A percentile compares a stretch with the other conserved stretches of the same genome.
These are phyloP conservation scores for Orbilia oligospora DNA, from an alignment of 2,329 filamentous ascomycete genomes.

Conservation along the genomic window DNA sequence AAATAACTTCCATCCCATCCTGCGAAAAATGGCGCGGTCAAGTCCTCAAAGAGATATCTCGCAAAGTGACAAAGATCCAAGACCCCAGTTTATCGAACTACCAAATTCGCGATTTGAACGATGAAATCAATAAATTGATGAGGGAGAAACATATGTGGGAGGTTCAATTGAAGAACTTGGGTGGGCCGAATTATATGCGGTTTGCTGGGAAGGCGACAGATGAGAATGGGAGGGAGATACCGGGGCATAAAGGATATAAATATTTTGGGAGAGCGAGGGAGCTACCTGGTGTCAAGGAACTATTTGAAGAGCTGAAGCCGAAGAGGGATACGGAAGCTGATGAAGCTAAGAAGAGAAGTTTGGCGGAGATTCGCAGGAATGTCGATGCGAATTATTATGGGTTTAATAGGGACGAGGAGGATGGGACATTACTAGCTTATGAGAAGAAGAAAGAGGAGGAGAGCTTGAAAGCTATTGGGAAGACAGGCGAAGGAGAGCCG, in stretches of 20 bases:
- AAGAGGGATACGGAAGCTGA: conserved; percentile 70
- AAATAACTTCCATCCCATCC: conserved; percentile 83
- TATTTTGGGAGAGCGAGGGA: conserved; percentile 94
- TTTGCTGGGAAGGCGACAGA: conserved; percentile 78
- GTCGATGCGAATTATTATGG: conserved; percentile 97
- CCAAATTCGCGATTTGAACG: conserved; percentile 97
- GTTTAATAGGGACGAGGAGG: conserved; percentile 92
- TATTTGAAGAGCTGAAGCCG: conserved; percentile 84
- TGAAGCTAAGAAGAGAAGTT: conserved; percentile 69
- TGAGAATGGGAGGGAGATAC: conserved; percentile 79
- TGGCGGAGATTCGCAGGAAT: conserved; percentile 72
- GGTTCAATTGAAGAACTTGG: conserved; percentile 91
- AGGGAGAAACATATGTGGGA: conserved; percentile 99
- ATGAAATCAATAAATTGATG: conserved; percentile 99
- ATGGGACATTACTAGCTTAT: conserved; percentile 82
- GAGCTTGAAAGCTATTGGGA: conserved; percentile 78
- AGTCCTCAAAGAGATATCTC: conserved; percentile 95
- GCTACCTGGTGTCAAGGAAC: conserved; percentile 93
- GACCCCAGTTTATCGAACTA: conserved; percentile 92
- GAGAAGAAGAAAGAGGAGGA: conserved; percentile 87
- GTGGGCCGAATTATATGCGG: conserved; percentile 97
- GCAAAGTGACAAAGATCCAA: conserved; percentile 97
- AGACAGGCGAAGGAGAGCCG: conserved; percentile 72
- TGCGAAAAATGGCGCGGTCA: conserved; percentile 99
- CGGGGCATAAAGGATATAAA: conserved; percentile 79